These are phyloP conservation scores for Solanum habrochaites DNA, from an alignment of 257 asterid genomes.

Conservation along the genomic window DNA sequence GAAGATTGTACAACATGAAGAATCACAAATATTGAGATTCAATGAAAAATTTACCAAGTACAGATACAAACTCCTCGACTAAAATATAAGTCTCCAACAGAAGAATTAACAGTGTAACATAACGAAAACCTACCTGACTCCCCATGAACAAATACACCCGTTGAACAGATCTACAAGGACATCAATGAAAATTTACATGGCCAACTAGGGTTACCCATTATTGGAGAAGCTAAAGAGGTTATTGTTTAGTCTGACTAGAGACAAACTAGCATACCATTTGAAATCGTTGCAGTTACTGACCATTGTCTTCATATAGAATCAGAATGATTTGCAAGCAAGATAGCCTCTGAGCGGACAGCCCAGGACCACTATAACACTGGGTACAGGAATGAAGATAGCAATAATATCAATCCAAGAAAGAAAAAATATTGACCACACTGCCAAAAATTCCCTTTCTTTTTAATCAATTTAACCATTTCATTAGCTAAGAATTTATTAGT, in stretches of 20 bases:
- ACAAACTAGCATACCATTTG: not conserved
- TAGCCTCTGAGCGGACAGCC: not conserved
- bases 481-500: not conserved
- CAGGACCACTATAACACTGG: not conserved
- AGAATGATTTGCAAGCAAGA: not conserved
- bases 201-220: not conserved
- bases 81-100: not conserved
- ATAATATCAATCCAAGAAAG: not conserved
- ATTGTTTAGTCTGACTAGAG: not conserved
- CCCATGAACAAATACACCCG: not conserved
- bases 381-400: not conserved
- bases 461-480: not conserved
- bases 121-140: not conserved
- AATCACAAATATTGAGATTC: not conserved
- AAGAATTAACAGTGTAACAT: not conserved
- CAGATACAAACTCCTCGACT: not conserved
- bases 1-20: not conserved
- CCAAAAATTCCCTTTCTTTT: not conserved
- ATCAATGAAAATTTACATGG: not conserved
- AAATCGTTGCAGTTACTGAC: not conserved
- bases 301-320: not conserved
- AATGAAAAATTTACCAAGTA: not conserved
- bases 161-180: not conserved
- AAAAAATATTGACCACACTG: not conserved
- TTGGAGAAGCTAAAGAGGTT: not conserved